These are phyloP conservation scores for Warburgia ugandensis DNA, from an alignment of 164 flowering plant species.

Conservation along the genomic window DNA sequence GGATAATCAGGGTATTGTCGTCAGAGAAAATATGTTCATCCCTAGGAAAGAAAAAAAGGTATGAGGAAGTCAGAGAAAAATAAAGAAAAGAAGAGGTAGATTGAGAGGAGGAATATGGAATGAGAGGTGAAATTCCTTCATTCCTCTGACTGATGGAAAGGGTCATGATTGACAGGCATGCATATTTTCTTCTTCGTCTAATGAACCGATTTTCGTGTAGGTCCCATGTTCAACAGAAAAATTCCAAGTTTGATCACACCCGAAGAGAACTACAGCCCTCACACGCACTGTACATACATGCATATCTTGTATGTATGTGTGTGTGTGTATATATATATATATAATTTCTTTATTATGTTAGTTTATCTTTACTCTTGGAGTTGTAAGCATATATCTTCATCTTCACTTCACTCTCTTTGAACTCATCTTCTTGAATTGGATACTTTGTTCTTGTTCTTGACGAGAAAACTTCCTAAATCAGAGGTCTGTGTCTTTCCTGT, in stretches of 20 bases:
- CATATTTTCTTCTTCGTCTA: slow-evolving; percentile 17
- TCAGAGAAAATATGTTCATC: too few species aligned
- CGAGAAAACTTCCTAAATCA: neutral
- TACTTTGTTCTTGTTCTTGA: neutral
- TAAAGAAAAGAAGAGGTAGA: neutral
- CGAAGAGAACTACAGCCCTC: neutral
- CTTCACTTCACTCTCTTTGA: slow-evolving; percentile 9
- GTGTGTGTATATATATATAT: neutral
- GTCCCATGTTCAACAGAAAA: slow-evolving; percentile 30
- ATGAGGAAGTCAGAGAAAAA: neutral
- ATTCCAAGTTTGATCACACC: slow-evolving; percentile 1
- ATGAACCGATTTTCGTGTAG: slow-evolving; percentile 29
- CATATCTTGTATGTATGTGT: neutral
- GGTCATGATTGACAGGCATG: slow-evolving; percentile 10
- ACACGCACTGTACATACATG: neutral
- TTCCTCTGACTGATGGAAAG: slow-evolving; percentile 15
- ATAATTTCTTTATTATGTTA: neutral
- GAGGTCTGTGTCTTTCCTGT: neutral
- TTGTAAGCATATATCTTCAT: neutral
- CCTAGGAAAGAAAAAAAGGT: neutral
- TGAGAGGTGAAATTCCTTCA: slow-evolving; percentile 19
- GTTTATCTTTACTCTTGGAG: neutral
- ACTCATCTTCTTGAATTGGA: slow-evolving; percentile 4
- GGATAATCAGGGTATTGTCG: neutral
- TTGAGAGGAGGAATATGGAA: slow-evolving; percentile 11